Evolutionary conservation across 805 yeast genomes (phyloP).

Genomic region (Pichia cephalocereana): DNA sequence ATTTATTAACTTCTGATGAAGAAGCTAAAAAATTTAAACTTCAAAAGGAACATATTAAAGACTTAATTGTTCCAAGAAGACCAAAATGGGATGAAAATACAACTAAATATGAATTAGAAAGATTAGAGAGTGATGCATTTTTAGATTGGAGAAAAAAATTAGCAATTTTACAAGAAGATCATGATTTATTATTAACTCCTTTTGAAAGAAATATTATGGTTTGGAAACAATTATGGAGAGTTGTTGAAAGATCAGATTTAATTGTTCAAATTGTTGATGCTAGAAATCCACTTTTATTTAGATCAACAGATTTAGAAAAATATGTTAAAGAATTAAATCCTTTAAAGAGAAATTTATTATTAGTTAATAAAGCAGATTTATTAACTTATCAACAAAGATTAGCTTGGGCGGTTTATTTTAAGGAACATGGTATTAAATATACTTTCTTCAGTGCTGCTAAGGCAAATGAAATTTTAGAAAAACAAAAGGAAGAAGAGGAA

Average conservation of each 20-base stretch:
- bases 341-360: conserved; percentile 67
- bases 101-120: conserved; percentile 69
- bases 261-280: conserved; percentile 98
- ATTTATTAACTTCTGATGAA: conserved; percentile 57
- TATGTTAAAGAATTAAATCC: conserved; percentile 73
- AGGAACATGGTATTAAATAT: conserved; percentile 56
- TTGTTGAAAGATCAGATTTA: conserved; percentile 87
- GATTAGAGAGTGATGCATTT: conserved; percentile 83
- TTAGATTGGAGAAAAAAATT: conserved; percentile 89
- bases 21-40: conserved; percentile 48
- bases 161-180: conserved; percentile 74
- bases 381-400: conserved; percentile 68
- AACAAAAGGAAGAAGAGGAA: conserved; percentile 39
- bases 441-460: conserved; percentile 89
- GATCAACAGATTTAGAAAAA: conserved; percentile 74
- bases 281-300: conserved; percentile 81
- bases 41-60: conserved; percentile 57
- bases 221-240: conserved; percentile 98
- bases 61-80: conserved; percentile 83
- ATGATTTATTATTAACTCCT: conserved; percentile 85
- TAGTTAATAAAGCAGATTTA: conserved; percentile 92
- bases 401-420: conserved; percentile 82
- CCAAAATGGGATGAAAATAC: conserved; percentile 75
- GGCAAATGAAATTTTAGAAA: conserved; percentile 69
- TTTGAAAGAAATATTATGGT: conserved; percentile 96